Evolutionary conservation across 768 basidiomycete species (phyloP).

Genomic region (Kwoniella europaea): DNA sequence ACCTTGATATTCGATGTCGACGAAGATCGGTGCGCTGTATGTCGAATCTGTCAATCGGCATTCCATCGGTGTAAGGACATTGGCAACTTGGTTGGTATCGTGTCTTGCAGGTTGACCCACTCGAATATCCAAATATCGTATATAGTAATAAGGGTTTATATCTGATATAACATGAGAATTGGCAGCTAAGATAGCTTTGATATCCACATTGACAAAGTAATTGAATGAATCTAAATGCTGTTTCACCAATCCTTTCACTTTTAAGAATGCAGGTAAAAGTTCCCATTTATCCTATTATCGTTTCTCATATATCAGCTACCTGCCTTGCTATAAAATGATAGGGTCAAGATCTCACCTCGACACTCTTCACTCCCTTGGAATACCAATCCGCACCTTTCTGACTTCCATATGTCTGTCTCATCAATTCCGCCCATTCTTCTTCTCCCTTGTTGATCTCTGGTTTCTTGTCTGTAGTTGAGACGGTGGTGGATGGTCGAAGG

Average conservation of each 20-base stretch:
- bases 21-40: constrained; percentile 88
- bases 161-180: constrained; percentile 75
- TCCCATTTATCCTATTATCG: constrained; percentile 94
- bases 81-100: constrained; percentile 66
- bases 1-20: constrained; percentile 92
- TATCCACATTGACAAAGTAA: constrained; percentile 95
- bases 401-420: constrained; percentile 42
- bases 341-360: constrained; percentile 69
- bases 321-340: neutral
- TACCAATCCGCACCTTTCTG: constrained; percentile 66
- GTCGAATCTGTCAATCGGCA: constrained; percentile 94
- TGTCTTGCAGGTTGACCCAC: constrained; percentile 90
- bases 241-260: constrained; percentile 97
- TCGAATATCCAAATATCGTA: constrained; percentile 93
- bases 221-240: constrained; percentile 99
- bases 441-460: constrained; percentile 49
- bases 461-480: constrained; percentile 27
- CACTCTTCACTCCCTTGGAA: constrained; percentile 86
- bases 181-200: constrained; percentile 77
- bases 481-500: constrained; percentile 14
- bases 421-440: constrained; percentile 56
- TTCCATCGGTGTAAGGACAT: constrained; percentile 91
- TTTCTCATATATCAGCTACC: neutral
- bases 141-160: constrained; percentile 90
- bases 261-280: constrained; percentile 90